Conservation (phyloP, 2,329 filamentous ascomycete species). For the Pezizomycotina sp. region DNA sequence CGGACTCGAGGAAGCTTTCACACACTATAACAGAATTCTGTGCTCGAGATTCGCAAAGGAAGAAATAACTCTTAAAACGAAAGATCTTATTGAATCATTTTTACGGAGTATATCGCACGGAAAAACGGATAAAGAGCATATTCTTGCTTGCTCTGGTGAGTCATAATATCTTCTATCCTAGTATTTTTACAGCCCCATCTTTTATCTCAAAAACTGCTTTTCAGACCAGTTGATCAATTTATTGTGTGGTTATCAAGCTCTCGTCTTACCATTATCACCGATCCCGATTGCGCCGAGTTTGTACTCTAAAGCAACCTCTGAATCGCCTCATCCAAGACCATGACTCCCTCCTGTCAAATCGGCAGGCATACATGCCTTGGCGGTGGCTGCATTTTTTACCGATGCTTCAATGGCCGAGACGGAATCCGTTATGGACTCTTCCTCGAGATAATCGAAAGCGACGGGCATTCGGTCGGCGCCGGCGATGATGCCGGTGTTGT, state of each 20-base stretch:
- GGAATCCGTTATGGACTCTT: constrained; percentile 56
- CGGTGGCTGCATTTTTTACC: constrained; percentile 56
- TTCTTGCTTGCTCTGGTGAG: constrained; percentile 48
- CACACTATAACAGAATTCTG: constrained; percentile 46
- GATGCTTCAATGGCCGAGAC: constrained; percentile 53
- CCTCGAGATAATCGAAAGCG: constrained; percentile 61
- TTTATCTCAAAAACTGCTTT: not conserved
- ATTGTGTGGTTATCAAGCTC: constrained; percentile 38
- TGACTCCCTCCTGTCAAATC: constrained; percentile 47
- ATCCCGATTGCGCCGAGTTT: constrained; percentile 48
- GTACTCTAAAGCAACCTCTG: constrained; percentile 40
- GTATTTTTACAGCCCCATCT: not conserved
- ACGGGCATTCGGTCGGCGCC: constrained; percentile 56
- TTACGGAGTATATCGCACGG: constrained; percentile 54
- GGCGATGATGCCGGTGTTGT: constrained; percentile 55
- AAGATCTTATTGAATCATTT: constrained; percentile 48
- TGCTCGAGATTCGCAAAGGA: constrained; percentile 51
- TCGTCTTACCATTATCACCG: constrained; percentile 51
- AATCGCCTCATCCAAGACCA: constrained; percentile 51
- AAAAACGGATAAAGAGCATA: constrained; percentile 49
- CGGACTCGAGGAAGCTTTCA: constrained; percentile 48
- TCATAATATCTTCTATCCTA: not conserved
- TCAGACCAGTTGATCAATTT: constrained; percentile 6
- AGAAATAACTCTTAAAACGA: constrained; percentile 42
- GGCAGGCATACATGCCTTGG: constrained; percentile 56